A percentile compares a stretch with the other conserved stretches of the same genome.
Conservation (phyloP, 495 filamentous ascomycete species). For the Thermochaetoides thermophila region DNA sequence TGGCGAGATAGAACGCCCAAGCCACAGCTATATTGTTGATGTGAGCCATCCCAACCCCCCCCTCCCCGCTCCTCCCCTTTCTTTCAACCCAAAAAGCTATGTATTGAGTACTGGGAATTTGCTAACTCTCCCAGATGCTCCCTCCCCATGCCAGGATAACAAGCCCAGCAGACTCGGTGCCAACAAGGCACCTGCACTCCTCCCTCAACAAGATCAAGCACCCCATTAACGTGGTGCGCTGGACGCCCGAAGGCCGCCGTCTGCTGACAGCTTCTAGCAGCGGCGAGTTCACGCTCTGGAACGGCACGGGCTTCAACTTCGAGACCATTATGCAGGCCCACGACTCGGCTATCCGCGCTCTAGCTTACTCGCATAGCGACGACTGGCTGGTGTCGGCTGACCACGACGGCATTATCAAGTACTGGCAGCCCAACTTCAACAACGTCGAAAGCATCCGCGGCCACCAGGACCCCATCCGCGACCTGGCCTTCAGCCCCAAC, state of each 20-base stretch:
- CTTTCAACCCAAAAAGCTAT: too few relatives aligned
- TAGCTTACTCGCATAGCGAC: constrained; percentile 81
- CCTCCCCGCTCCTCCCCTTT: too few relatives aligned
- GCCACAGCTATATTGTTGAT: constrained; percentile 76
- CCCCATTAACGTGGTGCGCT: constrained; percentile 90
- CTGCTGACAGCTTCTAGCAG: constrained; percentile 87
- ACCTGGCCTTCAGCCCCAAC: constrained; percentile 83
- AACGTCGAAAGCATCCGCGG: constrained; percentile 91
- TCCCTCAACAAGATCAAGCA: constrained; percentile 97
- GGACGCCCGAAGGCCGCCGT: constrained; percentile 90
- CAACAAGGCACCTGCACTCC: constrained; percentile 80
- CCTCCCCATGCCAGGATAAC: constrained; percentile 61
- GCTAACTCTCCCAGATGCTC: constrained; percentile 47
- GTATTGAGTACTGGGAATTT: too few relatives aligned
- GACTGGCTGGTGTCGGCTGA: constrained; percentile 96
- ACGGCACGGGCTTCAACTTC: constrained; percentile 97
- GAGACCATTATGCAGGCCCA: constrained; percentile 98
- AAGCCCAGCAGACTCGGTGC: constrained; percentile 67
- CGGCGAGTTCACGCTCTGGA: constrained; percentile 97
- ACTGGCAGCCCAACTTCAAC: constrained; percentile 99
- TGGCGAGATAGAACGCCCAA: constrained; percentile 71
- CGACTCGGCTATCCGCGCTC: constrained; percentile 77
- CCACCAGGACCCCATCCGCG: constrained; percentile 76
- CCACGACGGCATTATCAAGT: constrained; percentile 89
- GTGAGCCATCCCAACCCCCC: constrained; percentile 34